Evolutionary conservation across 768 basidiomycete genomes (phyloP).

Genomic region (Sutorius australiensis): DNA sequence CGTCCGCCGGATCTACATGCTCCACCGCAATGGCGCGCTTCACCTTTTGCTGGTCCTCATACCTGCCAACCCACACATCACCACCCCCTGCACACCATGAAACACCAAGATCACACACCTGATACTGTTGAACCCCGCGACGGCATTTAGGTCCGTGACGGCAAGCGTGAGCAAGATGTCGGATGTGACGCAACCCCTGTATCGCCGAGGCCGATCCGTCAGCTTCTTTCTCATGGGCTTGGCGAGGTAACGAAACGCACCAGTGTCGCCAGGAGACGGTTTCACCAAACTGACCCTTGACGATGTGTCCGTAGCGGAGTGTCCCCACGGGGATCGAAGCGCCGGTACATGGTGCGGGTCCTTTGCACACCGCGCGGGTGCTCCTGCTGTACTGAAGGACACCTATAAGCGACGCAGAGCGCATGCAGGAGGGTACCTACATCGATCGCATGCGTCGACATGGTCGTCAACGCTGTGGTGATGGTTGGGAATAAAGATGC

Average conservation of each 20-base stretch:
- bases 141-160: slow-evolving; percentile 34
- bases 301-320: slow-evolving; percentile 61
- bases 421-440: slow-evolving; percentile 13
- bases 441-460: slow-evolving; percentile 31
- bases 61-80: slow-evolving; percentile 31
- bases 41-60: slow-evolving; percentile 62
- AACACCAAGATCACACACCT: slow-evolving; percentile 36
- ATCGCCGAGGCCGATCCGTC: slow-evolving; percentile 4
- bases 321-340: slow-evolving; percentile 49
- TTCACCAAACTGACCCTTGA: slow-evolving; percentile 48
- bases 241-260: slow-evolving; percentile 34
- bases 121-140: slow-evolving; percentile 51
- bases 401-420: slow-evolving; percentile 5
- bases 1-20: slow-evolving; percentile 53
- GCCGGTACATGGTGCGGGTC: slow-evolving; percentile 56
- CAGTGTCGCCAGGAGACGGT: slow-evolving; percentile 76
- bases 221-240: slow-evolving; percentile 14
- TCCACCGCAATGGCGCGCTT: slow-evolving; percentile 51
- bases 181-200: slow-evolving; percentile 71
- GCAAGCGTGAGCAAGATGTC: slow-evolving; percentile 52
- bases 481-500: background rate
- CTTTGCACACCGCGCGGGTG: slow-evolving; percentile 64
- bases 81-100: background rate
- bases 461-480: background rate
- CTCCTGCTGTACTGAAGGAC: slow-evolving; percentile 67